These are phyloP conservation scores for Chimonanthus praecox DNA, from an alignment of 164 flowering plant genomes.

Conservation along the genomic window DNA sequence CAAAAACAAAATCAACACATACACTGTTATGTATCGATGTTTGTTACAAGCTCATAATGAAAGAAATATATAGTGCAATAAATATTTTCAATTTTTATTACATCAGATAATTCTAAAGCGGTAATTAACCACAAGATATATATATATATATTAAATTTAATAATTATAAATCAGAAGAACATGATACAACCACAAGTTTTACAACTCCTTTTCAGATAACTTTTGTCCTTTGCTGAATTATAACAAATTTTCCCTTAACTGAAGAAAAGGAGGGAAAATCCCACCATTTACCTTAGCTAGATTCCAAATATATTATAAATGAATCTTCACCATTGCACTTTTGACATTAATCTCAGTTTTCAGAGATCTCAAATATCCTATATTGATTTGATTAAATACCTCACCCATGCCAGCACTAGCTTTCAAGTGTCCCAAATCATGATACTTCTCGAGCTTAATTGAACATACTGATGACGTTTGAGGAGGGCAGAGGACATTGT, in stretches of 20 bases:
- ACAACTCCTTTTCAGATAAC: neutral
- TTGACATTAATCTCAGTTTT: neutral
- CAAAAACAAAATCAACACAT: neutral
- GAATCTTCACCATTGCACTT: neutral
- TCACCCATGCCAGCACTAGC: constrained; percentile 57
- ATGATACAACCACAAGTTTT: neutral
- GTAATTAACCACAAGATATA: neutral
- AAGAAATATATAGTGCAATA: no score
- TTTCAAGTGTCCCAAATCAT: constrained; percentile 65
- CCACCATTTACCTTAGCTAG: neutral
- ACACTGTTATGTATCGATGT: neutral
- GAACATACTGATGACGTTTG: constrained; percentile 43
- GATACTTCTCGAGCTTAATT: constrained; percentile 58
- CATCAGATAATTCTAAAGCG: no score
- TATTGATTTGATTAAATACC: constrained; percentile 34
- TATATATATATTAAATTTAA: no score
- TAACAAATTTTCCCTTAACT: no score
- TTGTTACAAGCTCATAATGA: neutral
- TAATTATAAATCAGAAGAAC: neutral
- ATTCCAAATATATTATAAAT: neutral
- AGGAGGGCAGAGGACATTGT: constrained; percentile 85
- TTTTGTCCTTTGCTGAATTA: no score
- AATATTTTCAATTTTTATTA: no score
- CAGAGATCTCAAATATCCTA: neutral
- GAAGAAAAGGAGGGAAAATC: neutral